Percentiles rank a stretch among this genome's conserved stretches.
Evolutionary conservation across 108 stramenopile species (phyloP).

Genomic region (Parietichytrium sp.): DNA sequence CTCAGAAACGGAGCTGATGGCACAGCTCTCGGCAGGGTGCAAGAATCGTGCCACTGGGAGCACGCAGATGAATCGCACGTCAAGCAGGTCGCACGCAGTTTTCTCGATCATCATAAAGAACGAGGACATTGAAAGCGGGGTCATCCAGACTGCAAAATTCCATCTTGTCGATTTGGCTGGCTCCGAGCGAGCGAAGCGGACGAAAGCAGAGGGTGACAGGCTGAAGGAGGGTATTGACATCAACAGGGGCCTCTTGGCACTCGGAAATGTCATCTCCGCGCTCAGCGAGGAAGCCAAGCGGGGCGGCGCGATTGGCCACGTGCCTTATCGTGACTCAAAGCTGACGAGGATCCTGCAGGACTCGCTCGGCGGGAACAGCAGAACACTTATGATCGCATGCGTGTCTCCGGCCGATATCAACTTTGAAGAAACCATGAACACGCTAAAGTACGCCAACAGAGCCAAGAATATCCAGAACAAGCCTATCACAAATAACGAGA

Average conservation of each 20-base stretch:
- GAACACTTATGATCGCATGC: conserved; percentile 85
- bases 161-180: conserved; percentile 88
- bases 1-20: conserved; percentile 58
- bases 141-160: conserved; percentile 59
- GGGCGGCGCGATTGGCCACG: conserved; percentile 45
- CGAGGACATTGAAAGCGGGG: conserved; percentile 9
- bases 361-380: conserved; percentile 91
- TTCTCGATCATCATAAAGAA: conserved; percentile 75
- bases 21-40: conserved; percentile 66
- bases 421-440: conserved; percentile 80
- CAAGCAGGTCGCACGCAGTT: conserved; percentile 84
- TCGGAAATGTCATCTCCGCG: conserved; percentile 61
- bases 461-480: conserved; percentile 89
- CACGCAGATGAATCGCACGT: conserved; percentile 83
- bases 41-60: conserved; percentile 68
- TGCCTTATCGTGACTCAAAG: conserved; percentile 83
- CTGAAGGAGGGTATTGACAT: conserved; percentile 83
- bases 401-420: conserved; percentile 80
- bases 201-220: conserved; percentile 66
- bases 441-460: conserved; percentile 85
- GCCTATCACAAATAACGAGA: conserved; percentile 76
- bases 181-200: conserved; percentile 74
- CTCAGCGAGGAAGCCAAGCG: conserved; percentile 38
- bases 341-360: conserved; percentile 91
- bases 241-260: conserved; percentile 73